phyloP scores from a whole-genome alignment of 108 stramenopile species.

The Seminavis robusta region DNA sequence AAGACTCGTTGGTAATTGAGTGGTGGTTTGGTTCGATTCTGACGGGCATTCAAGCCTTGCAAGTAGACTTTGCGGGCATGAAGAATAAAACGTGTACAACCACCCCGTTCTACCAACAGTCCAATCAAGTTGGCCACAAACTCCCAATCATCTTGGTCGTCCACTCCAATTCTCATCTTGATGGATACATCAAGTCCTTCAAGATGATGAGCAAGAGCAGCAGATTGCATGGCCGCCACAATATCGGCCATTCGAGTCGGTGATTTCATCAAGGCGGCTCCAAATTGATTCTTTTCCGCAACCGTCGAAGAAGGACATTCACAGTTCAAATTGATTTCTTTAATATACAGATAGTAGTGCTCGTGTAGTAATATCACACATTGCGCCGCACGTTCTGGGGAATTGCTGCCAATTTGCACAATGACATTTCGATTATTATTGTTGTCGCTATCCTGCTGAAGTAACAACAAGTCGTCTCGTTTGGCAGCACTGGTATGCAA shows the following conservation, averaged over 20 bases:
- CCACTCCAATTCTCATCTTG: constrained; percentile 72
- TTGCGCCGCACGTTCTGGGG: constrained; percentile 30
- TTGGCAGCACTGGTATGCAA: constrained; percentile 22
- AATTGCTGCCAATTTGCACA: constrained; percentile 69
- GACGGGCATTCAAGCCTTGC: constrained; percentile 45
- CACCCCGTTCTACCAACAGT: constrained; percentile 16
- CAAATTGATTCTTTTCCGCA: constrained; percentile 38
- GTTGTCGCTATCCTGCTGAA: too few relatives aligned
- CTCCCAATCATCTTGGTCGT: constrained; percentile 49
- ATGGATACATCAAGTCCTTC: constrained; percentile 41
- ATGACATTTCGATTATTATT: too few relatives aligned
- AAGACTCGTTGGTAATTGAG: constrained; percentile 72
- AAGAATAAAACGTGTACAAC: constrained; percentile 53
- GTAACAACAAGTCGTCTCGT: too few relatives aligned
- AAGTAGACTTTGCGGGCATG: constrained; percentile 63
- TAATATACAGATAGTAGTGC: constrained; percentile 59
- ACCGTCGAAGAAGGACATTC: constrained; percentile 72
- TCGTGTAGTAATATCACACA: constrained; percentile 33
- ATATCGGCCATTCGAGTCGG: background rate
- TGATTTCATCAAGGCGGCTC: constrained; percentile 50
- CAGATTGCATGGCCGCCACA: background rate
- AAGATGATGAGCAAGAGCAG: background rate
- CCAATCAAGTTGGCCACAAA: constrained; percentile 39
- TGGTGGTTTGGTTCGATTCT: constrained; percentile 74
- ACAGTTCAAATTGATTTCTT: constrained; percentile 73